A percentile compares a stretch with the other conserved stretches of the same genome.
These are phyloP conservation scores for Strombidium stylifer DNA, from an alignment of 73 alveolate genomes.

Conservation along the genomic window DNA sequence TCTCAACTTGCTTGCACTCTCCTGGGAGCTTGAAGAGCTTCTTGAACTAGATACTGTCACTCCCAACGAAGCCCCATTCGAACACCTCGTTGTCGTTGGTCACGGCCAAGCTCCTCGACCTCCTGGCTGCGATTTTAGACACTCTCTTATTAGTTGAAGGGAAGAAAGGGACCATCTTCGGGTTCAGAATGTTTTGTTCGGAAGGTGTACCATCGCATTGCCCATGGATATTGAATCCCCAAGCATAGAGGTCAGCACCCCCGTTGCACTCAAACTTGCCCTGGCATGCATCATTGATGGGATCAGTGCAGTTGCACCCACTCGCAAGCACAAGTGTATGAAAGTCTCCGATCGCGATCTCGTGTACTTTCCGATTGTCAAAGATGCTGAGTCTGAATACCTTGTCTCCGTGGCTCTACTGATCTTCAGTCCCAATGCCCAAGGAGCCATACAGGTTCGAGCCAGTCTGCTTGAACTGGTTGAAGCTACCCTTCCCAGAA, in stretches of 20 bases:
- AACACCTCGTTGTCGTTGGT: slow-evolving; percentile 32
- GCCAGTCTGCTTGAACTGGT: background rate
- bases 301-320: slow-evolving; percentile 39
- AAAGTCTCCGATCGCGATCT: slow-evolving; percentile 54
- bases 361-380: slow-evolving; percentile 20
- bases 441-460: background rate
- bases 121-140: slow-evolving; percentile 43
- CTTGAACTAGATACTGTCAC: slow-evolving; percentile 26
- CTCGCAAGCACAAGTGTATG: slow-evolving; percentile 52
- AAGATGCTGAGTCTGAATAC: slow-evolving; percentile 6
- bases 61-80: slow-evolving; percentile 63
- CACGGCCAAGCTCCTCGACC: slow-evolving; percentile 49
- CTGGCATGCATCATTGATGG: slow-evolving; percentile 17
- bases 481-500: background rate
- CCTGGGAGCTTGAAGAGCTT: slow-evolving; percentile 19
- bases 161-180: slow-evolving; percentile 61
- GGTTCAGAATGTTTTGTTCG: slow-evolving; percentile 26
- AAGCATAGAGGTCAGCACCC: slow-evolving; percentile 37
- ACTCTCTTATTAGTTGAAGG: slow-evolving; percentile 20
- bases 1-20: slow-evolving; percentile 23
- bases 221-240: slow-evolving; percentile 66
- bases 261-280: slow-evolving; percentile 32
- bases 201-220: slow-evolving; percentile 51
- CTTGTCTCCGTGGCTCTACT: background rate
- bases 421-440: background rate